phyloP scores from a whole-genome alignment of 1,284 basidiomycete species.

The Microbotryum lychnidis-dioicae region DNA sequence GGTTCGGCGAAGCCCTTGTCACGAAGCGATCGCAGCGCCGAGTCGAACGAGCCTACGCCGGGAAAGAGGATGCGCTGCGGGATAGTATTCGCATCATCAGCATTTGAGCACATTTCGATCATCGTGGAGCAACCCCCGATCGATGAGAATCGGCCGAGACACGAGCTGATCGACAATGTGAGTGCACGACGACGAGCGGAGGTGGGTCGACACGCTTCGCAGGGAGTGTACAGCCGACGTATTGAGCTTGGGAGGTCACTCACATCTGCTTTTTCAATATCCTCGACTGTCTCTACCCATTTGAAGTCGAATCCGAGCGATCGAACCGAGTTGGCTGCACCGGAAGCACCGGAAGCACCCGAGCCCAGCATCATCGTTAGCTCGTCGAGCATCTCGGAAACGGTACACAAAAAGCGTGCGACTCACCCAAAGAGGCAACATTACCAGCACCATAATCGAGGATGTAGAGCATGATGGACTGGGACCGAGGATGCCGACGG shows the following conservation, averaged over 20 bases:
- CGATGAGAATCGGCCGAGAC: too few relatives aligned
- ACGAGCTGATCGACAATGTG: too few relatives aligned
- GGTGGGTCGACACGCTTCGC: too few relatives aligned
- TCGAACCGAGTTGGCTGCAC: slow-evolving; percentile 71
- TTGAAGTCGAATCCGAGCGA: slow-evolving; percentile 80
- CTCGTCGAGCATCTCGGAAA: neutral
- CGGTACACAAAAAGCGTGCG: neutral
- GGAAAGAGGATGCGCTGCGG: slow-evolving; percentile 87
- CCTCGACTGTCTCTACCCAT: slow-evolving; percentile 78
- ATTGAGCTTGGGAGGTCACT: slow-evolving; percentile 41
- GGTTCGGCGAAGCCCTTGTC: slow-evolving; percentile 70
- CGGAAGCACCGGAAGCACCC: slow-evolving; percentile 8
- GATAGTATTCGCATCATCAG: slow-evolving; percentile 2
- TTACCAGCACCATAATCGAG: slow-evolving; percentile 96
- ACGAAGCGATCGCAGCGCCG: slow-evolving; percentile 70
- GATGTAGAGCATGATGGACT: slow-evolving; percentile 55
- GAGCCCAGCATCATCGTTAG: slow-evolving; percentile 3
- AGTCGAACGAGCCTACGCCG: slow-evolving; percentile 91
- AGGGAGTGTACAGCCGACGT: too few relatives aligned
- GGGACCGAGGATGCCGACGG: too few relatives aligned
- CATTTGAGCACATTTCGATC: too few relatives aligned
- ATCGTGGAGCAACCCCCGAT: too few relatives aligned
- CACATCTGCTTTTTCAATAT: slow-evolving; percentile 83
- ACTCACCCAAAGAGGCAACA: slow-evolving; percentile 57
- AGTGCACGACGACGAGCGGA: too few relatives aligned